Conservation (phyloP, 2,329 filamentous ascomycete species). For the Curvularia spicifera region DNA sequence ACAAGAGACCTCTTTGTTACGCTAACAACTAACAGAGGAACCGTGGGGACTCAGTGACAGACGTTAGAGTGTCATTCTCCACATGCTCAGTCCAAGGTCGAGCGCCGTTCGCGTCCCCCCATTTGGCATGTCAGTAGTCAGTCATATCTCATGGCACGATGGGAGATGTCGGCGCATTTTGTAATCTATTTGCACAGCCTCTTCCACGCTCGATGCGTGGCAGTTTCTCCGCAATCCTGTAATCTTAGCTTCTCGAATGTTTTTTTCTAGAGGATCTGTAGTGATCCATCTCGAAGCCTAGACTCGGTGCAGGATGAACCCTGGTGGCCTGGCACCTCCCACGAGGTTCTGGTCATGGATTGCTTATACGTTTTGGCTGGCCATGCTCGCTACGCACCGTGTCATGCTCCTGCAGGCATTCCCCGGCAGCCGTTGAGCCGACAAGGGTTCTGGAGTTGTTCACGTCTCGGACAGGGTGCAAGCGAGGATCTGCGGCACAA, state of each 20-base stretch:
- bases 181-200: slow-evolving; percentile 1
- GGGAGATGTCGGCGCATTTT: not conserved
- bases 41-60: not conserved
- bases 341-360: slow-evolving; percentile 8
- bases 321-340: slow-evolving; percentile 1
- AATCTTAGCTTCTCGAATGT: slow-evolving; percentile 8
- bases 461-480: slow-evolving; percentile 34
- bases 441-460: slow-evolving; percentile 32
- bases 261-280: slow-evolving; percentile 2
- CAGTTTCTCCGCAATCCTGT: slow-evolving; percentile 7
- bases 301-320: not conserved
- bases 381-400: slow-evolving; percentile 16
- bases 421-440: slow-evolving; percentile 21
- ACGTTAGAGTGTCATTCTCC: not conserved
- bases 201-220: not conserved
- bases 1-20: not conserved
- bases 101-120: not conserved
- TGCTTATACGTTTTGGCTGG: slow-evolving; percentile 20
- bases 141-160: not conserved
- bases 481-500: slow-evolving; percentile 40
- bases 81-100: not conserved
- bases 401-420: slow-evolving; percentile 23
- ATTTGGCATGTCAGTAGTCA: not conserved
- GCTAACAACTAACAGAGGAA: not conserved
- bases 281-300: not conserved